A percentile compares a stretch with the other conserved stretches of the same genome.
Conservation (phyloP, 2,329 filamentous ascomycete species). For the Talaromyces sp. region DNA sequence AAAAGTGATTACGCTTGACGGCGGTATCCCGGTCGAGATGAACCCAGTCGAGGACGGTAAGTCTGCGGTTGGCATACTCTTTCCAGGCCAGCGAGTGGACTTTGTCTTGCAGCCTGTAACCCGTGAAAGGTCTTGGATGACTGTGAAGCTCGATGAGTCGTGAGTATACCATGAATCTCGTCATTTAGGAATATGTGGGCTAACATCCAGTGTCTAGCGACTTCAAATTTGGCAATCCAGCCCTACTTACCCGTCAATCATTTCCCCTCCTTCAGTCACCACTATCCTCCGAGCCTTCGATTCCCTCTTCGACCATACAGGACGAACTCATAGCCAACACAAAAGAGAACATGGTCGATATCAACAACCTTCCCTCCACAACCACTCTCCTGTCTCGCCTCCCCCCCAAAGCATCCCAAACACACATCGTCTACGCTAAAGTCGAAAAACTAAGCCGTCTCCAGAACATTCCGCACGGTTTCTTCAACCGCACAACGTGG, state of each 20-base stretch:
- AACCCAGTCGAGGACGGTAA: conserved; percentile 20
- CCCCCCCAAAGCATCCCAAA: conserved; percentile 34
- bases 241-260: conserved; percentile 37
- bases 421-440: conserved; percentile 46
- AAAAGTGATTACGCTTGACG: conserved; percentile 41
- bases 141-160: conserved; percentile 37
- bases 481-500: conserved; percentile 50
- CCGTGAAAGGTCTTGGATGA: conserved; percentile 25
- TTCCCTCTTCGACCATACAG: neutral
- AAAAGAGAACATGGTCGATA: conserved; percentile 23
- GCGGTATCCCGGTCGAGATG: conserved; percentile 33
- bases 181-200: conserved; percentile 7
- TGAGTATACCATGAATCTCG: conserved; percentile 20
- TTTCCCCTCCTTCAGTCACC: conserved; percentile 29
- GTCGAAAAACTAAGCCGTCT: conserved; percentile 44
- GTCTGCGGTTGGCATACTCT: conserved; percentile 40
- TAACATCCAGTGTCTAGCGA: conserved; percentile 28
- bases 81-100: conserved; percentile 47
- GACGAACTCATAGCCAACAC: neutral
- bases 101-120: conserved; percentile 30
- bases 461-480: conserved; percentile 44
- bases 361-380: conserved; percentile 27
- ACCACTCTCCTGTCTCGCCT: conserved; percentile 28
- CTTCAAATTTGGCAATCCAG: conserved; percentile 46
- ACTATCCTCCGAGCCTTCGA: neutral